phyloP scores from a whole-genome alignment of 169 alveolate genomes.

The Babesia sp. region DNA sequence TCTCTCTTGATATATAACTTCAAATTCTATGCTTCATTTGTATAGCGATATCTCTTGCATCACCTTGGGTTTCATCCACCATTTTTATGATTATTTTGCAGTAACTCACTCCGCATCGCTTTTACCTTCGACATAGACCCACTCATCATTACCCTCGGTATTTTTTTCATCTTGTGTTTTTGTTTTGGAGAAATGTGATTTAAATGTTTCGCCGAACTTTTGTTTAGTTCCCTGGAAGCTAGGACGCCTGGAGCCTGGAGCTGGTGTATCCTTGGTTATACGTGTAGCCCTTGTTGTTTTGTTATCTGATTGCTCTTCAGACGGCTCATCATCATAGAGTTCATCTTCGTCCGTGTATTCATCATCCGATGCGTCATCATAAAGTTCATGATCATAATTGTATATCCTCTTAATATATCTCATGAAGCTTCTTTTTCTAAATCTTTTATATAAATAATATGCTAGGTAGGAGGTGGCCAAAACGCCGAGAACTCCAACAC shows the following conservation, averaged over 20 bases:
- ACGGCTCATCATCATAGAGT: conserved; percentile 6
- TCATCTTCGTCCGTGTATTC: conserved; percentile 35
- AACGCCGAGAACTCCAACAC: conserved; percentile 31
- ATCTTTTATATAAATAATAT: conserved; percentile 37
- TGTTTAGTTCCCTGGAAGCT: not conserved
- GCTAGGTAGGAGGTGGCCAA: conserved; percentile 50
- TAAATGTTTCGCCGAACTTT: not conserved
- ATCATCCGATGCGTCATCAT: conserved; percentile 21
- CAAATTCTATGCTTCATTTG: too few relatives aligned
- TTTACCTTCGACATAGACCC: not conserved
- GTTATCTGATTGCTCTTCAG: too few relatives aligned
- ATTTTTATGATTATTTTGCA: too few relatives aligned
- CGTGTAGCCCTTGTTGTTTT: too few relatives aligned
- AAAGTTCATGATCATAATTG: conserved; percentile 40
- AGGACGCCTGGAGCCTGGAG: not conserved
- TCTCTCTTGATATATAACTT: too few relatives aligned
- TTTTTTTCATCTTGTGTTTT: not conserved
- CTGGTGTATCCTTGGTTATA: too few relatives aligned
- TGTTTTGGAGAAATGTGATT: not conserved
- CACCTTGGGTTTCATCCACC: too few relatives aligned
- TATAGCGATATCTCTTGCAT: too few relatives aligned
- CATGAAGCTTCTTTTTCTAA: conserved; percentile 22
- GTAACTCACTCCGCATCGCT: not conserved
- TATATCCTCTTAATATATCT: conserved; percentile 17
- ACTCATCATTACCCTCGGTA: not conserved